phyloP scores from a whole-genome alignment of 257 asterid genomes.

The Solanum chiquidenum region DNA sequence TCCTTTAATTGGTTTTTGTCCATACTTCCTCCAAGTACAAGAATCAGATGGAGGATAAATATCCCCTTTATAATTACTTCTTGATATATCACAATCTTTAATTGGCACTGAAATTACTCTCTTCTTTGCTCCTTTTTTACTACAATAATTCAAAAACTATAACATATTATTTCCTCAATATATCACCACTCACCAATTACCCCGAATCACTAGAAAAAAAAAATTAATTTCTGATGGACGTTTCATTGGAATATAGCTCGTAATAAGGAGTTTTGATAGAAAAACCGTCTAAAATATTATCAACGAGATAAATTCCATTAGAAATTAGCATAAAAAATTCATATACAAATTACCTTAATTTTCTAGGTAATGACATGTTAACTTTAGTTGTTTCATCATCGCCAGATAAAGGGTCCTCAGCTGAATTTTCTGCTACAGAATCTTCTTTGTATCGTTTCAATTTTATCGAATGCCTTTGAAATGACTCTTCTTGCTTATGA shows the following conservation, averaged over 20 bases:
- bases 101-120: slow-evolving; percentile 49
- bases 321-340: not conserved
- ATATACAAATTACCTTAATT: slow-evolving; percentile 30
- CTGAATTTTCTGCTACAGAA: not conserved
- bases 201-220: too few species aligned
- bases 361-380: slow-evolving; percentile 35
- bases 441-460: not conserved
- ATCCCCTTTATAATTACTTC: slow-evolving; percentile 40
- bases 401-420: slow-evolving; percentile 22
- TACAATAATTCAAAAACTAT: not conserved
- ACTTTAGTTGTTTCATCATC: slow-evolving; percentile 44
- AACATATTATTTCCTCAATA: not conserved
- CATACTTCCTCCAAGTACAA: slow-evolving; percentile 86
- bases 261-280: not conserved
- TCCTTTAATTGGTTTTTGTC: slow-evolving; percentile 75
- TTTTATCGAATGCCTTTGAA: not conserved
- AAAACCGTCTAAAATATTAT: rapidly evolving
- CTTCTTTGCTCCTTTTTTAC: slow-evolving; percentile 42
- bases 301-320: not conserved
- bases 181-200: not conserved
- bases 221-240: not conserved
- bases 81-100: slow-evolving; percentile 33
- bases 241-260: not conserved
- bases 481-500: slow-evolving; percentile 12
- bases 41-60: slow-evolving; percentile 77